These are phyloP conservation scores for Didymella glomerata DNA, from an alignment of 2,329 filamentous ascomycete species.

Conservation along the genomic window DNA sequence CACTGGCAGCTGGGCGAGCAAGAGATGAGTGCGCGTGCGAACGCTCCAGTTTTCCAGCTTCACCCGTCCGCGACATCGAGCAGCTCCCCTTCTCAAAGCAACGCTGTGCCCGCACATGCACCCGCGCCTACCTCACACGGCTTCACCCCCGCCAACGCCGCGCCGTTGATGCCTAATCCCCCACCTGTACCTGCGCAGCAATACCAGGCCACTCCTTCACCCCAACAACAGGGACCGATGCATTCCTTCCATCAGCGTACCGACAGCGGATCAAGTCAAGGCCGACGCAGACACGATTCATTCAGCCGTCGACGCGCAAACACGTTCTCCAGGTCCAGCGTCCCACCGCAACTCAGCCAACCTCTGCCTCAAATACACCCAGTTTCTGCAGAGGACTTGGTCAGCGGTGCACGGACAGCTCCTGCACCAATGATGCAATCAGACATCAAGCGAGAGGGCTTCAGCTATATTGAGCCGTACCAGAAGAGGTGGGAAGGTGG, in stretches of 20 bases:
- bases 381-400: constrained; percentile 44
- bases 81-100: constrained; percentile 42
- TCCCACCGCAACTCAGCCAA: constrained; percentile 47
- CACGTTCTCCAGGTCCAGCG: constrained; percentile 42
- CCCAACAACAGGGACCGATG: constrained; percentile 36
- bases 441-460: constrained; percentile 41
- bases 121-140: constrained; percentile 40
- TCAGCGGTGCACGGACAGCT: constrained; percentile 48
- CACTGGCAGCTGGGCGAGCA: constrained; percentile 95
- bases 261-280: constrained; percentile 45
- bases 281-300: constrained; percentile 45
- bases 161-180: constrained; percentile 45
- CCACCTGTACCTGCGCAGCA: constrained; percentile 35
- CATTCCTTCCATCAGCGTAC: constrained; percentile 47
- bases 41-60: constrained; percentile 81
- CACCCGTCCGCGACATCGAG: constrained; percentile 48
- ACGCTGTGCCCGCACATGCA: constrained; percentile 35
- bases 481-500: constrained; percentile 45
- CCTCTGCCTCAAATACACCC: constrained; percentile 46
- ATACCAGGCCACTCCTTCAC: constrained; percentile 37
- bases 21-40: constrained; percentile 92
- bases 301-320: constrained; percentile 47
- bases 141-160: constrained; percentile 52
- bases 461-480: constrained; percentile 42
- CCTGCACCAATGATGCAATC: constrained; percentile 42